Percentiles rank a stretch among this genome's conserved stretches.
Evolutionary conservation across 2,329 filamentous ascomycete genomes (phyloP).

Genomic region (Capronia epimyces): DNA sequence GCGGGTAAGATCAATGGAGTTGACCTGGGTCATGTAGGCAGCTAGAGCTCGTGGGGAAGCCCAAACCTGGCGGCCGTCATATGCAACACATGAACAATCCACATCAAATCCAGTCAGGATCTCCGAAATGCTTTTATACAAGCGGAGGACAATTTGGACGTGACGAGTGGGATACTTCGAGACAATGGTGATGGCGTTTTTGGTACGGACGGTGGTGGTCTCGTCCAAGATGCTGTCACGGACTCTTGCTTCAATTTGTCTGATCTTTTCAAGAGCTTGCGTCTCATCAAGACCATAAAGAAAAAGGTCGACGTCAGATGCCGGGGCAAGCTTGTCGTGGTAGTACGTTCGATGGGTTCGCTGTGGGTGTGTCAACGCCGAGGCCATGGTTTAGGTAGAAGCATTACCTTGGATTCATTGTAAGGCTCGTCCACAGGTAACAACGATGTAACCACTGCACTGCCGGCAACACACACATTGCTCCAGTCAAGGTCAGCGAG

Average conservation of each 20-base stretch:
- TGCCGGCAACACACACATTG: conserved; percentile 76
- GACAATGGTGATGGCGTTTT: conserved; percentile 80
- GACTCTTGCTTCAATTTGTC: conserved; percentile 69
- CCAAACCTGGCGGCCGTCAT: conserved; percentile 74
- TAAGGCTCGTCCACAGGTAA: conserved; percentile 63
- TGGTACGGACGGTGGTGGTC: conserved; percentile 76
- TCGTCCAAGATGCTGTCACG: conserved; percentile 74
- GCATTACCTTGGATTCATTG: conserved; percentile 51
- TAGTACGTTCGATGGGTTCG: conserved; percentile 60
- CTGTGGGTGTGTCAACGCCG: conserved; percentile 3
- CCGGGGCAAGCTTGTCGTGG: conserved; percentile 72
- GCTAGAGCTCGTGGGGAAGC: conserved; percentile 69
- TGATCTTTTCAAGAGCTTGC: conserved; percentile 75
- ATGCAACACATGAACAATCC: conserved; percentile 75
- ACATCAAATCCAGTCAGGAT: conserved; percentile 87
- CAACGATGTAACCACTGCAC: conserved; percentile 72
- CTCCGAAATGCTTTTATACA: conserved; percentile 78
- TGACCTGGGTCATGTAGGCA: conserved; percentile 75
- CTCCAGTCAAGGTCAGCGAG: conserved; percentile 72
- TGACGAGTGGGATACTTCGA: conserved; percentile 79
- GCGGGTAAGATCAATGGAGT: conserved; percentile 71
- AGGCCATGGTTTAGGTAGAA: background rate
- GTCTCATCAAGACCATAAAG: conserved; percentile 73
- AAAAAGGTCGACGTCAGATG: conserved; percentile 83
- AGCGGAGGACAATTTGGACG: conserved; percentile 76